phyloP scores from a whole-genome alignment of 805 yeast species.

The Candida xyloterini region DNA sequence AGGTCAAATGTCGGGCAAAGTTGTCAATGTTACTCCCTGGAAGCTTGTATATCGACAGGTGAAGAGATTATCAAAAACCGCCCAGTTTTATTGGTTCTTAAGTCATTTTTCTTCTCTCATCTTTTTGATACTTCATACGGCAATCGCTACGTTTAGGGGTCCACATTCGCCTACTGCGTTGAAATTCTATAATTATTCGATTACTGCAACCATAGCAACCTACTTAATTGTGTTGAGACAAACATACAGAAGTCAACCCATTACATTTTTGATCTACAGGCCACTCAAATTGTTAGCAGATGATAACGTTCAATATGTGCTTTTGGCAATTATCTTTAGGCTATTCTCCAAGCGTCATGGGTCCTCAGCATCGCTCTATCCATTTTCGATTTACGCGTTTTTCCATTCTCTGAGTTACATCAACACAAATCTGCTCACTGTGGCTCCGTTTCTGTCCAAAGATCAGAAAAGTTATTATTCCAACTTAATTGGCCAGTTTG shows the following conservation, averaged over 20 bases:
- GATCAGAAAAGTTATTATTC: slow-evolving; percentile 28
- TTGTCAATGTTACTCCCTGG: slow-evolving; percentile 3
- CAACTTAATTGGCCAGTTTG: slow-evolving; percentile 32
- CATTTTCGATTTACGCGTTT: slow-evolving; percentile 59
- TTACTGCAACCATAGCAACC: slow-evolving; percentile 54
- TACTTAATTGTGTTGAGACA: slow-evolving; percentile 63
- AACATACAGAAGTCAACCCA: slow-evolving; percentile 43
- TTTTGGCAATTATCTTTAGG: slow-evolving; percentile 39
- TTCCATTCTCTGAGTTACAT: slow-evolving; percentile 64
- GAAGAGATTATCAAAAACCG: slow-evolving; percentile 34
- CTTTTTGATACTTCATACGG: slow-evolving; percentile 38
- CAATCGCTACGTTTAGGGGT: slow-evolving; percentile 42
- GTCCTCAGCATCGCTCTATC: slow-evolving; percentile 44
- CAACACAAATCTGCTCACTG: slow-evolving; percentile 52
- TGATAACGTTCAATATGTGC: slow-evolving; percentile 64
- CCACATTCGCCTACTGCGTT: slow-evolving; percentile 29
- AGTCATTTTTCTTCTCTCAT: slow-evolving; percentile 53
- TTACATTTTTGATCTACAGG: slow-evolving; percentile 28
- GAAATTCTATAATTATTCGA: slow-evolving; percentile 40
- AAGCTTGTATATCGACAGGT: slow-evolving; percentile 8
- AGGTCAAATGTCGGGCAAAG: slow-evolving; percentile 4
- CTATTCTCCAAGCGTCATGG: slow-evolving; percentile 29
- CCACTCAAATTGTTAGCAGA: slow-evolving; percentile 37
- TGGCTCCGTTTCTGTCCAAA: slow-evolving; percentile 37
- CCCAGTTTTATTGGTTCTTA: slow-evolving; percentile 69